These are phyloP conservation scores for Bruguiera sexangula DNA, from an alignment of 345 rosid genomes.

Conservation along the genomic window DNA sequence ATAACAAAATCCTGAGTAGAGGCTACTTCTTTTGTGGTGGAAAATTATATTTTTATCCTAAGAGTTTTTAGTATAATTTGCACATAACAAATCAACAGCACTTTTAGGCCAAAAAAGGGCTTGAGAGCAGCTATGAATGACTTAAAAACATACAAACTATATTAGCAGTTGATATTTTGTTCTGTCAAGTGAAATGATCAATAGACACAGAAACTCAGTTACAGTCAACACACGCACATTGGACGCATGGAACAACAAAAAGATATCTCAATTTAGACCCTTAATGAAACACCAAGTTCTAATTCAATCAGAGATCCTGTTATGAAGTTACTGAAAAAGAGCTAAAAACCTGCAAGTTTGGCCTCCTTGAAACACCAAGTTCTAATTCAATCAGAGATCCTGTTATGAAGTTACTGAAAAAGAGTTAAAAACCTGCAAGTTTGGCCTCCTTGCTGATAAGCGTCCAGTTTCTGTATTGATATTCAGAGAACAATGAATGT, in stretches of 20 bases:
- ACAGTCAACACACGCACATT: too few relatives aligned
- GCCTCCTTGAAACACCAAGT: conserved; percentile 47
- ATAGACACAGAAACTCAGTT: not conserved
- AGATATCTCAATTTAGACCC: too few relatives aligned
- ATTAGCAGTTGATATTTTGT: not conserved
- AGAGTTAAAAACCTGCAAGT: conserved; percentile 64
- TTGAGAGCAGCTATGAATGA: too few relatives aligned
- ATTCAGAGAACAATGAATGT: conserved; percentile 92
- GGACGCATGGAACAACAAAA: too few relatives aligned
- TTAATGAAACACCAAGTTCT: not conserved
- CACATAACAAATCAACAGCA: not conserved
- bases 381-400: not conserved
- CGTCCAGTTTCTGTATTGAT: conserved; percentile 98
- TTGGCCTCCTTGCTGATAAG: conserved; percentile 97
- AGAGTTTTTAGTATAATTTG: not conserved
- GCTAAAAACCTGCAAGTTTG: conserved; percentile 75
- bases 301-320: not conserved
- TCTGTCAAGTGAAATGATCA: not conserved
- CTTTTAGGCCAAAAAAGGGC: not conserved
- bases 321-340: conserved; percentile 1
- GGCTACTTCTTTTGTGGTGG: not conserved
- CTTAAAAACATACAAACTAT: not conserved
- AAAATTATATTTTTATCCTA: conserved; percentile 5
- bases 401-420: not conserved
- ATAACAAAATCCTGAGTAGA: not conserved